These are phyloP conservation scores for Ramaria rubella DNA, from an alignment of 768 basidiomycete species.

Conservation along the genomic window DNA sequence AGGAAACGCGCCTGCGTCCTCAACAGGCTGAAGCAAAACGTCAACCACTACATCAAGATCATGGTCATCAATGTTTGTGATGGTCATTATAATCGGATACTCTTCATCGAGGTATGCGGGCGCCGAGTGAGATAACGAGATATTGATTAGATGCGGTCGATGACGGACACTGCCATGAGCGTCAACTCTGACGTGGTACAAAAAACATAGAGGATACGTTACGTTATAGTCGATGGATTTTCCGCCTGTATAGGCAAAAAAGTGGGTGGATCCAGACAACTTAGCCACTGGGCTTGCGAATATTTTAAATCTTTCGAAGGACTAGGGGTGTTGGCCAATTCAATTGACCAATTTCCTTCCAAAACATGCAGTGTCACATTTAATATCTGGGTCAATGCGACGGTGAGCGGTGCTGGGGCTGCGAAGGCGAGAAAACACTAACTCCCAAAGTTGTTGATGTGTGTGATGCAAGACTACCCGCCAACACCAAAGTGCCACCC, in stretches of 20 bases:
- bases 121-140: constrained; percentile 50
- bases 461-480: constrained; percentile 51
- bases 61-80: constrained; percentile 66
- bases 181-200: background rate
- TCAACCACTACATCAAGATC: constrained; percentile 65
- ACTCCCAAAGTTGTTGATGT: constrained; percentile 50
- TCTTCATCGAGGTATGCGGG: constrained; percentile 80
- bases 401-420: background rate
- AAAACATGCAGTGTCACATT: constrained; percentile 43
- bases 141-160: constrained; percentile 49
- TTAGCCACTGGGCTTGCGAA: constrained; percentile 46
- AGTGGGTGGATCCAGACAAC: constrained; percentile 42
- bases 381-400: constrained; percentile 2
- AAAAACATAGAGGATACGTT: constrained; percentile 18
- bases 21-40: constrained; percentile 73
- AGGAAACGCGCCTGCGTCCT: constrained; percentile 54
- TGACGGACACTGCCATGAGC: constrained; percentile 46
- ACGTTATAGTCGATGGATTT: constrained; percentile 43
- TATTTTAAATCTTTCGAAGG: constrained; percentile 28
- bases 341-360: constrained; percentile 61
- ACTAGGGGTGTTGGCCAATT: constrained; percentile 48
- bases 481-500: constrained; percentile 48
- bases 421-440: constrained; percentile 17
- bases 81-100: constrained; percentile 63
- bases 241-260: constrained; percentile 49